phyloP scores from a whole-genome alignment of 768 basidiomycete genomes.

The Mycena epipterygia region DNA sequence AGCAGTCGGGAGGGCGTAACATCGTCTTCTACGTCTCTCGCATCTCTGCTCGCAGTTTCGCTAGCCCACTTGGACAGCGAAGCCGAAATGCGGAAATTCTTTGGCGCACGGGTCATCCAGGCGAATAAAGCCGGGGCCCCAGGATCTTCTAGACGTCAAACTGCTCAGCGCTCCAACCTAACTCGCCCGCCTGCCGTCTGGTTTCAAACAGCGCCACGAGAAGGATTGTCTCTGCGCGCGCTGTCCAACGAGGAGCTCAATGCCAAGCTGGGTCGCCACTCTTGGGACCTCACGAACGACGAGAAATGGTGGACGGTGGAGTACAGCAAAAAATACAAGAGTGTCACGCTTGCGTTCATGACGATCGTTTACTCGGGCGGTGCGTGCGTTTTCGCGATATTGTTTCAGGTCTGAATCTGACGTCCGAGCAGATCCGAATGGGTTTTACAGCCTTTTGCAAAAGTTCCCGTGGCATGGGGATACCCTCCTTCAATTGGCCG shows the following conservation, averaged over 20 bases:
- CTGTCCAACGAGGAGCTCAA: conserved; percentile 68
- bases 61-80: conserved; percentile 87
- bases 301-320: conserved; percentile 94
- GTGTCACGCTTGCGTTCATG: conserved; percentile 85
- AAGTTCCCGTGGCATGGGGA: conserved; percentile 93
- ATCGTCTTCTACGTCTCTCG: conserved; percentile 49
- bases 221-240: conserved; percentile 78
- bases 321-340: conserved; percentile 88
- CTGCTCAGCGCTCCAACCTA: conserved; percentile 73
- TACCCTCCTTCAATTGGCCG: conserved; percentile 88
- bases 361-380: conserved; percentile 86
- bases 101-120: conserved; percentile 90
- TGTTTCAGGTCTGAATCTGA: background rate
- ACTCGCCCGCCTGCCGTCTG: conserved; percentile 83
- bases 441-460: conserved; percentile 81
- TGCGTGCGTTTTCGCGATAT: conserved; percentile 50
- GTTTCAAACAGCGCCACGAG: conserved; percentile 77
- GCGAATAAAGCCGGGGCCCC: conserved; percentile 62
- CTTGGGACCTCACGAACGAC: conserved; percentile 55
- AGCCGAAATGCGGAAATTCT: conserved; percentile 93
- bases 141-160: conserved; percentile 55
- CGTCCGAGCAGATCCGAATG: conserved; percentile 73
- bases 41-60: conserved; percentile 82
- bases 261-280: conserved; percentile 56
- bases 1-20: conserved; percentile 37